Evolutionary conservation across 2,329 filamentous ascomycete species (phyloP).

Genomic region (Seiridium unicorne): DNA sequence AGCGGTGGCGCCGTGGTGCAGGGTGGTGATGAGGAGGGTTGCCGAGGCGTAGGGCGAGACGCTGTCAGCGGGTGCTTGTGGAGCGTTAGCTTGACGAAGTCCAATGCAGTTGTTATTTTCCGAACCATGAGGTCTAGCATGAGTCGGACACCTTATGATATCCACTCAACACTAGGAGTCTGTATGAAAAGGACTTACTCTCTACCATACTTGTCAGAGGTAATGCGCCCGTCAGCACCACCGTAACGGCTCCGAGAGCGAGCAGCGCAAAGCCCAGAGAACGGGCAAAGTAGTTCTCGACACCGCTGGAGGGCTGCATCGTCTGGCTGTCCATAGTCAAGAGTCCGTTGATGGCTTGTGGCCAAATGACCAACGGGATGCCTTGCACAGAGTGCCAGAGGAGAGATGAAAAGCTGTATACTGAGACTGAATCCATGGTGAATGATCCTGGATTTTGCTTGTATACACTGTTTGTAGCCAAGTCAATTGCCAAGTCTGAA

Average conservation of each 20-base stretch:
- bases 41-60: conserved; percentile 64
- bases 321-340: conserved; percentile 23
- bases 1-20: conserved; percentile 62
- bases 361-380: conserved; percentile 45
- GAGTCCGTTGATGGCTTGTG: conserved; percentile 44
- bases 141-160: too few relatives aligned
- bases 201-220: conserved; percentile 57
- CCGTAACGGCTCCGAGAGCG: conserved; percentile 59
- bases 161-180: too few relatives aligned
- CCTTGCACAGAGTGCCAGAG: conserved; percentile 50
- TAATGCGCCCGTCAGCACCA: conserved; percentile 69
- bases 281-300: conserved; percentile 74
- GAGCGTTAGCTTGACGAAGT: too few relatives aligned
- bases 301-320: conserved; percentile 34
- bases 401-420: conserved; percentile 50
- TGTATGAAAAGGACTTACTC: conserved; percentile 24
- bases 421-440: conserved; percentile 41
- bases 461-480: too few relatives aligned
- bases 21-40: conserved; percentile 61
- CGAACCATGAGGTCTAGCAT: not conserved
- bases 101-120: too few relatives aligned
- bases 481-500: not conserved
- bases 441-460: not conserved
- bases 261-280: conserved; percentile 68
- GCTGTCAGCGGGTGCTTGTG: conserved; percentile 16